Conservation (phyloP, 2,329 filamentous ascomycete species). For the Ceratocystis colombiana region DNA sequence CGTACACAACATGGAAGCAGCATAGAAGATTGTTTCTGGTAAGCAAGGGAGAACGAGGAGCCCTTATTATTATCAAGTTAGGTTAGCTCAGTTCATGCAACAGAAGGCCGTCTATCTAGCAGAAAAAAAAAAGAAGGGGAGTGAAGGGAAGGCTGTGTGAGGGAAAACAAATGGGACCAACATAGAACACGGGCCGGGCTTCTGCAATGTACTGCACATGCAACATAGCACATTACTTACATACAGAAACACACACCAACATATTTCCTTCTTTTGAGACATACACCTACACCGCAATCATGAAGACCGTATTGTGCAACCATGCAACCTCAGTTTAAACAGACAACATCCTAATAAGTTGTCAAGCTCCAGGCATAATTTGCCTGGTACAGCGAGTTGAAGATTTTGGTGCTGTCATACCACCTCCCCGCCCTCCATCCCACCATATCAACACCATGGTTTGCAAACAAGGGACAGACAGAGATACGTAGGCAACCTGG, state of each 20-base stretch:
- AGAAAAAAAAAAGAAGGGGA: background rate
- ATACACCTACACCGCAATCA: background rate
- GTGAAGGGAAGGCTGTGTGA: background rate
- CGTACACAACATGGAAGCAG: background rate
- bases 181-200: background rate
- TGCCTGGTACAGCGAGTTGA: background rate
- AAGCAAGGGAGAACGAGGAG: background rate
- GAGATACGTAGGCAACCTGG: background rate
- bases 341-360: background rate
- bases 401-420: background rate
- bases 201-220: constrained; percentile 11
- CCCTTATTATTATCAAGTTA: background rate
- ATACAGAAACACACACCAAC: background rate
- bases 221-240: background rate
- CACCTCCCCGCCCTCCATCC: background rate
- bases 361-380: background rate
- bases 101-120: background rate
- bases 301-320: background rate
- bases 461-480: background rate
- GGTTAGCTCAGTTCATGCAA: background rate
- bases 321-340: background rate
- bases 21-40: background rate
- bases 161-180: constrained; percentile 1
- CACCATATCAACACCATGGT: background rate
- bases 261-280: constrained; percentile 7